phyloP scores from a whole-genome alignment of 1,284 basidiomycete genomes.

The Vanrija sp. region DNA sequence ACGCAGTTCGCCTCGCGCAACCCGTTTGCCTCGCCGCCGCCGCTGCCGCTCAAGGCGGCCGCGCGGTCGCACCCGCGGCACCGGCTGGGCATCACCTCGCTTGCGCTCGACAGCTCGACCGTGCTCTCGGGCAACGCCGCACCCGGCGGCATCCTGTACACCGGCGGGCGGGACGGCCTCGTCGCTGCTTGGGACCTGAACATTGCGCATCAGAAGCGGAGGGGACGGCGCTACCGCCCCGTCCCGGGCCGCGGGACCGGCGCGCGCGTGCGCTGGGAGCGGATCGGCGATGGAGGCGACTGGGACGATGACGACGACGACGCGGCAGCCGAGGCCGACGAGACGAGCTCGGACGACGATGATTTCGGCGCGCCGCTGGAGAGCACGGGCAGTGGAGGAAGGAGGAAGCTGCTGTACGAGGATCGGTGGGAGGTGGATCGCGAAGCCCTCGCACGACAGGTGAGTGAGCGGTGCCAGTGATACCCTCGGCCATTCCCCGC shows the following conservation, averaged over 20 bases:
- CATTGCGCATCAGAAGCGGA: slow-evolving; percentile 57
- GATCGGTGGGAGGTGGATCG: slow-evolving; percentile 72
- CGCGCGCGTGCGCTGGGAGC: slow-evolving; percentile 35
- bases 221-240: slow-evolving; percentile 47
- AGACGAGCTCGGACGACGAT: slow-evolving; percentile 18
- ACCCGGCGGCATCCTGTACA: slow-evolving; percentile 92
- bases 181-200: slow-evolving; percentile 87
- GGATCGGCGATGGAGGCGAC: slow-evolving; percentile 43
- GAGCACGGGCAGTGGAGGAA: not conserved
- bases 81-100: slow-evolving; percentile 76
- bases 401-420: slow-evolving; percentile 57
- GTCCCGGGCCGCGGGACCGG: slow-evolving; percentile 24
- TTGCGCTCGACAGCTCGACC: slow-evolving; percentile 82
- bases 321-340: slow-evolving; percentile 58
- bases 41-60: not conserved
- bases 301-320: slow-evolving; percentile 69
- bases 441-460: slow-evolving; percentile 26
- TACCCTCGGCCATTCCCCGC: not conserved
- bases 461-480: slow-evolving; percentile 1
- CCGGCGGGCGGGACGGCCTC: slow-evolving; percentile 87
- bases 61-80: slow-evolving; percentile 65
- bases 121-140: slow-evolving; percentile 58
- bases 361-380: not conserved
- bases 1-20: slow-evolving; percentile 21
- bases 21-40: slow-evolving; percentile 22